phyloP scores from a whole-genome alignment of 2,329 filamentous ascomycete species.

The Hirsutella minnesotensis region DNA sequence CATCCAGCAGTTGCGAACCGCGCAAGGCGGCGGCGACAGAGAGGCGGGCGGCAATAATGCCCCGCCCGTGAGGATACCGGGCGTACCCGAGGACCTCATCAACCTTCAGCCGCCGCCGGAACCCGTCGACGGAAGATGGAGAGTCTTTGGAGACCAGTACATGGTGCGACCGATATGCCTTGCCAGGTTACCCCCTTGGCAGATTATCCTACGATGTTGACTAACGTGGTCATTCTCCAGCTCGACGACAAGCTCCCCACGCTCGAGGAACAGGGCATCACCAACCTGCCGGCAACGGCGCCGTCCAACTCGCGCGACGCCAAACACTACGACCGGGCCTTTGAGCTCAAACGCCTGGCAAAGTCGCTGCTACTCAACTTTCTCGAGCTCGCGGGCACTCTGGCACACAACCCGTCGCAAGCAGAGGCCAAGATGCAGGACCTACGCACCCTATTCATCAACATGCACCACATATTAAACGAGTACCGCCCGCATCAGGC shows the following conservation, averaged over 20 bases:
- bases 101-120: constrained; percentile 73
- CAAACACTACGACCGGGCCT: constrained; percentile 49
- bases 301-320: constrained; percentile 30
- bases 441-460: constrained; percentile 72
- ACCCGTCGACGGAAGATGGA: constrained; percentile 59
- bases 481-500: constrained; percentile 91
- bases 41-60: constrained; percentile 2
- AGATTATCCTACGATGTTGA: background rate
- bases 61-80: constrained; percentile 22
- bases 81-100: constrained; percentile 58
- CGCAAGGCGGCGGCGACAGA: constrained; percentile 16
- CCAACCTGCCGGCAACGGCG: constrained; percentile 44
- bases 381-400: constrained; percentile 60
- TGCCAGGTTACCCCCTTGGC: too few species aligned
- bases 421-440: constrained; percentile 64
- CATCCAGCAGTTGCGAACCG: constrained; percentile 29
- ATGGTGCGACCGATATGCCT: constrained; percentile 22
- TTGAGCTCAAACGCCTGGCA: constrained; percentile 63
- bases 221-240: constrained; percentile 16
- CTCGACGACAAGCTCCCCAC: constrained; percentile 51
- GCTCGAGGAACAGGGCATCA: constrained; percentile 58
- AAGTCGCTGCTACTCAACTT: constrained; percentile 85
- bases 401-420: constrained; percentile 22
- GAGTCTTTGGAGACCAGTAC: constrained; percentile 60
- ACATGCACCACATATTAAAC: constrained; percentile 88